Conservation (phyloP, 208 protist genomes). For the Crithidia expoeki region DNA sequence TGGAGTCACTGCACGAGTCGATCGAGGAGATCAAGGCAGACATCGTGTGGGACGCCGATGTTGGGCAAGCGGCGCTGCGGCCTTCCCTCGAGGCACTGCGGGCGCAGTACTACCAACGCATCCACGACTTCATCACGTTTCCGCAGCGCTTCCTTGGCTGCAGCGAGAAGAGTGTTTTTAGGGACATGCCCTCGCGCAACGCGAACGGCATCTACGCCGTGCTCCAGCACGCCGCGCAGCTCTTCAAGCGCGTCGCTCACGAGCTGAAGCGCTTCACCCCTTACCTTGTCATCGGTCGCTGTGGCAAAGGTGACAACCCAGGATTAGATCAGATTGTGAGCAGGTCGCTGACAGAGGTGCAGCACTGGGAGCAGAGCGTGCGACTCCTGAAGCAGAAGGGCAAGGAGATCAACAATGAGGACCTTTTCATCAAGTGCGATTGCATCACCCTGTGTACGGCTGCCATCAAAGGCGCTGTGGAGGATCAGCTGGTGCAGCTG, state of each 20-base stretch:
- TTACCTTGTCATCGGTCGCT: constrained; percentile 91
- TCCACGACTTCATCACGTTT: constrained; percentile 96
- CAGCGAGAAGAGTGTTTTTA: constrained; percentile 63
- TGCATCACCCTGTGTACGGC: constrained; percentile 95
- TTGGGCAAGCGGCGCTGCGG: constrained; percentile 75
- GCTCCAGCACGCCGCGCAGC: constrained; percentile 89
- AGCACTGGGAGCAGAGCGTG: constrained; percentile 96
- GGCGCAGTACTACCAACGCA: constrained; percentile 93
- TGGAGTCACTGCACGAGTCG: constrained; percentile 93
- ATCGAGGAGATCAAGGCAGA: constrained; percentile 93
- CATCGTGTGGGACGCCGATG: constrained; percentile 89
- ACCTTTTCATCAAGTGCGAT: constrained; percentile 93
- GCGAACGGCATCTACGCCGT: constrained; percentile 88
- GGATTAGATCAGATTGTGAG: constrained; percentile 91
- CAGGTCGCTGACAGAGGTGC: constrained; percentile 87
- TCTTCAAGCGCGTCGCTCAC: constrained; percentile 90
- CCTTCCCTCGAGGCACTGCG: constrained; percentile 93
- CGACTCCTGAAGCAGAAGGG: constrained; percentile 95
- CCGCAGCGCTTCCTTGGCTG: constrained; percentile 93
- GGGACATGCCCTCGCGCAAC: constrained; percentile 90
- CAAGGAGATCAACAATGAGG: constrained; percentile 94
- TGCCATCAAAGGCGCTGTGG: constrained; percentile 92
- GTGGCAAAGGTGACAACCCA: constrained; percentile 70
- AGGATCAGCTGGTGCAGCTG: constrained; percentile 93
- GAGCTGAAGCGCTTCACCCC: constrained; percentile 90